These are phyloP conservation scores for Globisporangium okanoganense DNA, from an alignment of 352 stramenopile genomes.

Conservation along the genomic window DNA sequence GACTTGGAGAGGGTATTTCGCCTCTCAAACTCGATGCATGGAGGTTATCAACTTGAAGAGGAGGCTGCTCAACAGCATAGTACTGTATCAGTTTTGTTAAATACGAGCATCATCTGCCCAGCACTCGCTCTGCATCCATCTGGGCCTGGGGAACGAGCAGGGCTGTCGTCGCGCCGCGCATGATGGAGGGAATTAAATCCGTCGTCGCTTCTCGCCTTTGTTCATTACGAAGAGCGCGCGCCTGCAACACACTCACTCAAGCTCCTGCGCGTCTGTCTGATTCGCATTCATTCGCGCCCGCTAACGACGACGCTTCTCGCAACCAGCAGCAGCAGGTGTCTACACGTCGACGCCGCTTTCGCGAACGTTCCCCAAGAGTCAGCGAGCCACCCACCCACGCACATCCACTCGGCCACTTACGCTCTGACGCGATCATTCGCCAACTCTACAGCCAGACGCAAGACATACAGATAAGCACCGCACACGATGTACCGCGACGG, in stretches of 20 bases:
- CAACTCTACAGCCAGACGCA: not conserved
- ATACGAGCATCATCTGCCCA: not conserved
- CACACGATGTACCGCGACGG: conserved; percentile 73
- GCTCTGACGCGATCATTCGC: conserved; percentile 5
- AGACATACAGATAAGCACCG: not conserved
- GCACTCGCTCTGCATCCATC: not conserved
- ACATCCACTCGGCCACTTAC: not conserved
- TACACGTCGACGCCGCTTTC: not conserved
- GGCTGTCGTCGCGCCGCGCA: not conserved
- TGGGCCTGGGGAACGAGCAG: not conserved
- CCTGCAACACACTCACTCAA: not conserved
- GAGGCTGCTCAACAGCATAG: not conserved
- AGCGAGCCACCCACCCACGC: not conserved
- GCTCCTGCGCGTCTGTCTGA: not conserved
- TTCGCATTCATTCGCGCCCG: conserved; percentile 1
- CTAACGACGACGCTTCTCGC: not conserved
- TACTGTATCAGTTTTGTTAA: not conserved
- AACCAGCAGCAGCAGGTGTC: not conserved
- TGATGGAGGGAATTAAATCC: not conserved
- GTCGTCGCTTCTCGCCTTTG: not conserved
- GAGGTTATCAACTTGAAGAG: not conserved
- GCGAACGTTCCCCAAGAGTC: conserved; percentile 8
- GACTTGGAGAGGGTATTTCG: not conserved
- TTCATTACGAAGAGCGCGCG: not conserved
- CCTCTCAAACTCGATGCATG: too few relatives aligned